Percentiles rank a stretch among this genome's conserved stretches.
Conservation (phyloP, 2,329 filamentous ascomycete genomes). For the Diaporthe helianthi region DNA sequence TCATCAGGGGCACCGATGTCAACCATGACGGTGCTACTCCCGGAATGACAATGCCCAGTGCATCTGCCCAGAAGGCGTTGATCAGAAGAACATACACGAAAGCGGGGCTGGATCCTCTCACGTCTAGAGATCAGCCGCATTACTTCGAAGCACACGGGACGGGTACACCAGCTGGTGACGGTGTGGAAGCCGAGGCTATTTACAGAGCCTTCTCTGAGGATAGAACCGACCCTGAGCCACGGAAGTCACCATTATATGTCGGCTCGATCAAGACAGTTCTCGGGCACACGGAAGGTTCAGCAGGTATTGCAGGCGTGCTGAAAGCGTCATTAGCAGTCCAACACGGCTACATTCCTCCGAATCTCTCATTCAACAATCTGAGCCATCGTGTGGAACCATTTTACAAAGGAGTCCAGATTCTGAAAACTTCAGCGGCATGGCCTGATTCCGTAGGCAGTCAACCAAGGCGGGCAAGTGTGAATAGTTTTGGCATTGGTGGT, state of each 20-base stretch:
- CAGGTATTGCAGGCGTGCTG: conserved; percentile 50
- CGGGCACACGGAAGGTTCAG: conserved; percentile 52
- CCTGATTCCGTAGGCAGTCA: background rate
- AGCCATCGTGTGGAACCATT: conserved; percentile 45
- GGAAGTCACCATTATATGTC: conserved; percentile 37
- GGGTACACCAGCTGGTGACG: conserved; percentile 35
- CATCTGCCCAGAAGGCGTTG: conserved; percentile 46
- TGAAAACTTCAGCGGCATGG: background rate
- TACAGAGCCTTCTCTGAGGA: conserved; percentile 40
- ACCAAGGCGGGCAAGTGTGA: conserved; percentile 17
- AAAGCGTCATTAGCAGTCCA: conserved; percentile 47
- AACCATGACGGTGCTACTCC: conserved; percentile 54
- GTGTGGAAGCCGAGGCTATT: conserved; percentile 46
- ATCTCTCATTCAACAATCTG: conserved; percentile 44
- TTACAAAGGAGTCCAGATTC: conserved; percentile 38
- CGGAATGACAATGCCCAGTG: conserved; percentile 58
- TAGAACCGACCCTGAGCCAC: background rate
- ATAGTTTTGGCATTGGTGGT: conserved; percentile 28
- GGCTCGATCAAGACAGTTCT: conserved; percentile 45
- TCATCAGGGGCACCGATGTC: conserved; percentile 50
- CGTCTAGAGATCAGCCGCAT: conserved; percentile 43
- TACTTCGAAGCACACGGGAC: conserved; percentile 51
- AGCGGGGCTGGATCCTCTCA: conserved; percentile 45
- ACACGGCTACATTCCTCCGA: conserved; percentile 45
- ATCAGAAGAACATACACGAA: conserved; percentile 49